Evolutionary conservation across 129 eudicot genomes (phyloP).

Genomic region (Flaveria robusta): DNA sequence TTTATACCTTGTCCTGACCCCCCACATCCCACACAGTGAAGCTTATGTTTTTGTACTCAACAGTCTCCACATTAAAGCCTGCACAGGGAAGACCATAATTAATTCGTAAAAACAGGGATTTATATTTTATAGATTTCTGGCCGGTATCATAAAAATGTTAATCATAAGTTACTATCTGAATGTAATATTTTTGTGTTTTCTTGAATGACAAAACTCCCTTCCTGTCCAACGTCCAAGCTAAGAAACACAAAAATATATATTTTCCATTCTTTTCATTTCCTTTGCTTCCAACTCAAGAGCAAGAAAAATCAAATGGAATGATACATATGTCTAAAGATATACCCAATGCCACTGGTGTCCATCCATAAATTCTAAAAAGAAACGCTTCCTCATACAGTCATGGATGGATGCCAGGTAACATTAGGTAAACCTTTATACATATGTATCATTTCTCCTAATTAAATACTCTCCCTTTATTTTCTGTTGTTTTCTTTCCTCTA

Average conservation of each 20-base stretch:
- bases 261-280: background rate
- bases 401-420: background rate
- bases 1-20: constrained; percentile 95
- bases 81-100: constrained; percentile 17
- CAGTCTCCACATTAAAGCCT: constrained; percentile 98
- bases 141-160: background rate
- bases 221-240: background rate
- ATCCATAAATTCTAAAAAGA: background rate
- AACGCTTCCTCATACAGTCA: background rate
- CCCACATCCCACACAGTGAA: constrained; percentile 99
- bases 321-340: background rate
- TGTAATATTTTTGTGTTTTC: too few species aligned
- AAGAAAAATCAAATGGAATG: background rate
- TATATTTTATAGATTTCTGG: background rate
- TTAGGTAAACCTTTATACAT: background rate
- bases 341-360: background rate
- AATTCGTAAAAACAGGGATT: background rate
- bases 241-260: background rate
- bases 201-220: background rate
- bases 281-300: background rate
- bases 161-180: background rate
- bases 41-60: constrained; percentile 98
- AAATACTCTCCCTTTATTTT: background rate
- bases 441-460: background rate
- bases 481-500: background rate